phyloP scores from a whole-genome alignment of 73 alveolate species.

The Uronychia binucleata region DNA sequence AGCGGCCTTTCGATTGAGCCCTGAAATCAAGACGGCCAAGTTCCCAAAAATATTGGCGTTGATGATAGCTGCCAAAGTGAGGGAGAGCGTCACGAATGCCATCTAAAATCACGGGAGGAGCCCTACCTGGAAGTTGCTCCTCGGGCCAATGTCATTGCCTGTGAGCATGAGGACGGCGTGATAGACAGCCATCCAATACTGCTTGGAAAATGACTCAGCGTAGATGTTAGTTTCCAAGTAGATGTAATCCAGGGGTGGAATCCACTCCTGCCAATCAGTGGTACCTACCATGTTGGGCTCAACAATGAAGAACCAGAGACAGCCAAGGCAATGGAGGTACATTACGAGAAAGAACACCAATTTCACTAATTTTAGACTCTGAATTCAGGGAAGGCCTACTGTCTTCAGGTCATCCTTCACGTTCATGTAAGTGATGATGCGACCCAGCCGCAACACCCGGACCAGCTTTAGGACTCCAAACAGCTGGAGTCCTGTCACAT shows the following conservation, averaged over 20 bases:
- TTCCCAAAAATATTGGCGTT: constrained; percentile 70
- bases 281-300: constrained; percentile 6
- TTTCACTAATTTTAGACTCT: constrained; percentile 27
- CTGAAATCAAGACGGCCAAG: constrained; percentile 48
- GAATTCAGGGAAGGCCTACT: background rate
- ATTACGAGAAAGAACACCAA: constrained; percentile 42
- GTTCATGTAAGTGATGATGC: constrained; percentile 23
- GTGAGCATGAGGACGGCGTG: constrained; percentile 60
- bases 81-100: constrained; percentile 11
- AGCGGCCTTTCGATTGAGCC: constrained; percentile 35
- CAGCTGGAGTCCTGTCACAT: background rate
- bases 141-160: constrained; percentile 73
- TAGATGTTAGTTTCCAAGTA: constrained; percentile 20
- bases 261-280: constrained; percentile 10
- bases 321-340: constrained; percentile 60
- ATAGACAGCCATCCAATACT: constrained; percentile 48
- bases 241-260: constrained; percentile 30
- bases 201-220: constrained; percentile 3
- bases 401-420: constrained; percentile 32
- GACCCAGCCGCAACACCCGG: constrained; percentile 6
- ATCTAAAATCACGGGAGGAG: too few species aligned
- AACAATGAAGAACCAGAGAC: constrained; percentile 49
- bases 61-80: constrained; percentile 60
- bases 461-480: constrained; percentile 5
- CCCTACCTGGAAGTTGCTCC: constrained; percentile 24